Percentiles rank a stretch among this genome's conserved stretches.
These are phyloP conservation scores for Aspergillus sclerotioniger DNA, from an alignment of 495 filamentous ascomycete species.

Conservation along the genomic window DNA sequence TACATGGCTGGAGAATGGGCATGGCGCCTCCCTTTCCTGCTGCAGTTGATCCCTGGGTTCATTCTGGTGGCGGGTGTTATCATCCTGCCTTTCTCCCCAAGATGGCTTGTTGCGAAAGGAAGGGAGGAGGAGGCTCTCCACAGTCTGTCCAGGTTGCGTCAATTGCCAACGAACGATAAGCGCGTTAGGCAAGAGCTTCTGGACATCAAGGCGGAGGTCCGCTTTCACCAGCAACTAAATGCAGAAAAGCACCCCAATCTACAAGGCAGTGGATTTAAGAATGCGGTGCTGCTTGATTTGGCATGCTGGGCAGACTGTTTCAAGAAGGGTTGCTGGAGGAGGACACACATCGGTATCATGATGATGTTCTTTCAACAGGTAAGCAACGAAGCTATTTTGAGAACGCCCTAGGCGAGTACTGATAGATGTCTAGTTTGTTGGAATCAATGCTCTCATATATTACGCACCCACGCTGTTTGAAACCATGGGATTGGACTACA, in stretches of 20 bases:
- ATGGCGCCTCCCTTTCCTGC: slow-evolving; percentile 50
- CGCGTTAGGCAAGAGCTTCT: slow-evolving; percentile 48
- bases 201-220: slow-evolving; percentile 51
- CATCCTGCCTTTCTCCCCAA: slow-evolving; percentile 51
- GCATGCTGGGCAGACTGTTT: slow-evolving; percentile 50
- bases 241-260: slow-evolving; percentile 45
- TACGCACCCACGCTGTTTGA: slow-evolving; percentile 57
- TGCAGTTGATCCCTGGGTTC: slow-evolving; percentile 50
- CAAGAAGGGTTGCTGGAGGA: slow-evolving; percentile 50
- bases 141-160: slow-evolving; percentile 45
- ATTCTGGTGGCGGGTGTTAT: slow-evolving; percentile 45
- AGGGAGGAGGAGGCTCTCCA: slow-evolving; percentile 48
- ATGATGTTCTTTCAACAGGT: slow-evolving; percentile 58
- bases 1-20: slow-evolving; percentile 52
- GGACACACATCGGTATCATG: slow-evolving; percentile 53
- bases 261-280: slow-evolving; percentile 32
- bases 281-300: slow-evolving; percentile 39
- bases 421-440: slow-evolving; percentile 34
- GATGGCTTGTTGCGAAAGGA: slow-evolving; percentile 51
- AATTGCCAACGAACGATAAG: slow-evolving; percentile 38
- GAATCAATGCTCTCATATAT: slow-evolving; percentile 54
- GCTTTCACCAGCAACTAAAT: slow-evolving; percentile 47
- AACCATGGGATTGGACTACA: slow-evolving; percentile 55
- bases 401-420: slow-evolving; percentile 13
- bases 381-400: background rate